Percentiles rank a stretch among this genome's conserved stretches.
Conservation (phyloP, 2,329 filamentous ascomycete species). For the Exophiala mesophila region DNA sequence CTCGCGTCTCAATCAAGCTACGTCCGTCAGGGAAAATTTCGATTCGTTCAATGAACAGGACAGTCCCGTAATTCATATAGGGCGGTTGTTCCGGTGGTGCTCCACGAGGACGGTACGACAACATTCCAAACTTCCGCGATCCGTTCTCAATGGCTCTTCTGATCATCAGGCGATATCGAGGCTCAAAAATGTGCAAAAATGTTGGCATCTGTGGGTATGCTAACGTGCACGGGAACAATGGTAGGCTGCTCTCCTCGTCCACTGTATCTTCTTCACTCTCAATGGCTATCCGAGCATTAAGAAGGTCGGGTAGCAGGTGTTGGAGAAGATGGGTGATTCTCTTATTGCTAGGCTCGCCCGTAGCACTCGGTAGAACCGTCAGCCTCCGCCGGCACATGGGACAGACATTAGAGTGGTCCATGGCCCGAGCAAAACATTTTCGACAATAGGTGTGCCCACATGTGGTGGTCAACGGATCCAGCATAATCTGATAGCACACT, state of each 20-base stretch:
- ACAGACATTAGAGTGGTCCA: conserved; percentile 74
- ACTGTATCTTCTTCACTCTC: conserved; percentile 53
- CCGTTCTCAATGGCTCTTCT: conserved; percentile 65
- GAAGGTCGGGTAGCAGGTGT: conserved; percentile 65
- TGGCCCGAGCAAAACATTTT: conserved; percentile 67
- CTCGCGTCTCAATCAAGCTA: conserved; percentile 73
- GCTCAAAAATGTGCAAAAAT: conserved; percentile 87
- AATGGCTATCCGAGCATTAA: conserved; percentile 51
- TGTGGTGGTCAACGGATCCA: conserved; percentile 75
- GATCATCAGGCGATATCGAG: conserved; percentile 87
- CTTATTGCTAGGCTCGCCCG: conserved; percentile 55
- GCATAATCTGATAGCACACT: conserved; percentile 75
- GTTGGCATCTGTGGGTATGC: conserved; percentile 79
- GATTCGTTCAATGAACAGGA: conserved; percentile 69
- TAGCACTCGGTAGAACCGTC: conserved; percentile 47
- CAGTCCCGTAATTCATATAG: conserved; percentile 71
- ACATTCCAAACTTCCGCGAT: conserved; percentile 77
- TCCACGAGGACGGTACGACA: conserved; percentile 60
- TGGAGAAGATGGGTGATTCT: conserved; percentile 60
- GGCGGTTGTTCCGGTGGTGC: conserved; percentile 49
- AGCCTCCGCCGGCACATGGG: conserved; percentile 71
- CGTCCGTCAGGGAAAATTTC: conserved; percentile 74
- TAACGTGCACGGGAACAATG: conserved; percentile 77
- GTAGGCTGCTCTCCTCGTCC: conserved; percentile 55
- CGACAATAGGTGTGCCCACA: conserved; percentile 91